phyloP scores from a whole-genome alignment of 2,329 filamentous ascomycete genomes.

The Monosporascus cannonballus region DNA sequence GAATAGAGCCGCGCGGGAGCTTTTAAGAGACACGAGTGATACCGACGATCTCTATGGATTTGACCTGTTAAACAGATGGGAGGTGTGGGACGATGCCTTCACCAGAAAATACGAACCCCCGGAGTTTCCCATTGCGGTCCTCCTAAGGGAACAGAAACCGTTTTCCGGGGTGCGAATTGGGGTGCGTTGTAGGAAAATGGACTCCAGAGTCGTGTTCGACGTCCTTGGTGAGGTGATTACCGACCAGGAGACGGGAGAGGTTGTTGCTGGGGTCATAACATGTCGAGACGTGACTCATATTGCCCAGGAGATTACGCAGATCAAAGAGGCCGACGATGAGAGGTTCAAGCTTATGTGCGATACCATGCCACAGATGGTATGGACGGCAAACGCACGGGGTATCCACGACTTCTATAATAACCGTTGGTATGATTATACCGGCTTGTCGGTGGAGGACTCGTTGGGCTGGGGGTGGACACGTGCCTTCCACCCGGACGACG shows the following conservation, averaged over 20 bases:
- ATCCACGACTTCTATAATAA: slow-evolving; percentile 67
- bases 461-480: slow-evolving; percentile 56
- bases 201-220: slow-evolving; percentile 54
- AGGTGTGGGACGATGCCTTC: slow-evolving; percentile 62
- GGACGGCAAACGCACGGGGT: slow-evolving; percentile 65
- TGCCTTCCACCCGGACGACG: slow-evolving; percentile 66
- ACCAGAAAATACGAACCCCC: slow-evolving; percentile 46
- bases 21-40: slow-evolving; percentile 41
- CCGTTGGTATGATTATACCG: slow-evolving; percentile 76
- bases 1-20: slow-evolving; percentile 56
- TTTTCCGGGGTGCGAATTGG: slow-evolving; percentile 58
- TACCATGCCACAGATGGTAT: slow-evolving; percentile 65
- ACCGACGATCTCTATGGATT: slow-evolving; percentile 38
- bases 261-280: slow-evolving; percentile 65
- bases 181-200: slow-evolving; percentile 49
- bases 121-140: slow-evolving; percentile 61
- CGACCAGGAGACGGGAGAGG: slow-evolving; percentile 63
- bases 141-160: slow-evolving; percentile 55
- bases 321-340: slow-evolving; percentile 65
- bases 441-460: slow-evolving; percentile 56
- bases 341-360: slow-evolving; percentile 73
- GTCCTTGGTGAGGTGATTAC: slow-evolving; percentile 60
- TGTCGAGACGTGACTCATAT: slow-evolving; percentile 69
- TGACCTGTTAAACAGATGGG: slow-evolving; percentile 55
- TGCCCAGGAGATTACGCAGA: slow-evolving; percentile 61